A percentile compares a stretch with the other conserved stretches of the same genome.
These are phyloP conservation scores for Diaporthe citriasiana DNA, from an alignment of 2,329 filamentous ascomycete genomes.

Conservation along the genomic window DNA sequence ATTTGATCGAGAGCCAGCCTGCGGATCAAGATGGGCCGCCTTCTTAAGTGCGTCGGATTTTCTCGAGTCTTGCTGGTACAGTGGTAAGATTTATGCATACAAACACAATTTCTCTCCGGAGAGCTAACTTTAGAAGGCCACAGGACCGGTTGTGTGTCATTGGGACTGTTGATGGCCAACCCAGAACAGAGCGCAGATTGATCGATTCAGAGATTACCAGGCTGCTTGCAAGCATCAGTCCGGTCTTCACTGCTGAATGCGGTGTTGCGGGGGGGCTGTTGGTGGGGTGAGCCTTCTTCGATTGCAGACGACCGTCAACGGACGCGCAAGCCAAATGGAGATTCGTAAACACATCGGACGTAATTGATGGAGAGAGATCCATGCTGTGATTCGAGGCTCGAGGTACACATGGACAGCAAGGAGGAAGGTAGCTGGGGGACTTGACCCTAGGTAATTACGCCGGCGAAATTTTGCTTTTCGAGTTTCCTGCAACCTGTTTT, in stretches of 20 bases:
- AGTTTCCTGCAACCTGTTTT: background rate
- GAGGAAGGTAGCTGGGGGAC: background rate
- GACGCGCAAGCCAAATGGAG: background rate
- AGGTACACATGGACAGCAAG: background rate
- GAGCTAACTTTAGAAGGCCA: background rate
- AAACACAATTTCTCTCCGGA: background rate
- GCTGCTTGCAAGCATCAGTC: background rate
- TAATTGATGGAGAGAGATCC: background rate
- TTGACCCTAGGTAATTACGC: background rate
- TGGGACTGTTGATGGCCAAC: too few species aligned
- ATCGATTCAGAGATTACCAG: background rate
- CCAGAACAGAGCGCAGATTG: background rate
- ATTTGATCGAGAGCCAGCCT: background rate
- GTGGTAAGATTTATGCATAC: background rate
- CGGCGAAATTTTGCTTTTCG: background rate
- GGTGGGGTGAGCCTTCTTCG: background rate
- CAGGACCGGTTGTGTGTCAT: too few species aligned
- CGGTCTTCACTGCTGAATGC: background rate
- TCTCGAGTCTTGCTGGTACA: too few species aligned
- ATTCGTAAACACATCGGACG: background rate
- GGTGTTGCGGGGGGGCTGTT: background rate
- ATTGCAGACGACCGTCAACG: background rate
- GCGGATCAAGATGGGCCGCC: background rate
- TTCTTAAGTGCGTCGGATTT: background rate
- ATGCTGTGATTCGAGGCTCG: background rate